Conservation (phyloP, 139 green algal species). For the Micractinium conductrix region DNA sequence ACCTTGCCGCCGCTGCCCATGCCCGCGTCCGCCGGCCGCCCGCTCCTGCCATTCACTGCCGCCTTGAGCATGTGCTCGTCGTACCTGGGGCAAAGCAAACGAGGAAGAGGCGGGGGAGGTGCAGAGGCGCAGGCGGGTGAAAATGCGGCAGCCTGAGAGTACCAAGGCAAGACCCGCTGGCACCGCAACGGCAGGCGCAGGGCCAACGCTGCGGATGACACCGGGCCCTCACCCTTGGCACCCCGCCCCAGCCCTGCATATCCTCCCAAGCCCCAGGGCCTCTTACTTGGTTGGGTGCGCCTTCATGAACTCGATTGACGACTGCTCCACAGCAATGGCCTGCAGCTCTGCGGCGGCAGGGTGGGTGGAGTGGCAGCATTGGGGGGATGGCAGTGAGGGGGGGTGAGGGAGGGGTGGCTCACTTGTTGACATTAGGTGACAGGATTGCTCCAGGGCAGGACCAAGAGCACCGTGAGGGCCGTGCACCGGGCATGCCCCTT, state of each 20-base stretch:
- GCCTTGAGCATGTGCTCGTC: slow-evolving; percentile 52
- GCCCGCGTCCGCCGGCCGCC: slow-evolving; percentile 35
- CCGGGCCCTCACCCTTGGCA: too few species aligned
- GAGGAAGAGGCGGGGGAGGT: neutral
- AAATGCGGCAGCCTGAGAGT: too few species aligned
- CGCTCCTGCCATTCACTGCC: slow-evolving; percentile 32
- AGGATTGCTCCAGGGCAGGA: too few species aligned
- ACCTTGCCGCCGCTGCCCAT: slow-evolving; percentile 12
- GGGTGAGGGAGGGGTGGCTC: neutral
- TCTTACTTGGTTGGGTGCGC: slow-evolving; percentile 24
- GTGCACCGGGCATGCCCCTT: too few species aligned
- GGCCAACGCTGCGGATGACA: too few species aligned
- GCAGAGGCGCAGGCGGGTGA: too few species aligned
- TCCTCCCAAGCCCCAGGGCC: too few species aligned
- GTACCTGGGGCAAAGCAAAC: neutral
- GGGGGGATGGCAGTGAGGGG: neutral
- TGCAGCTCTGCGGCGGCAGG: slow-evolving; percentile 24
- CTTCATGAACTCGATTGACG: slow-evolving; percentile 50
- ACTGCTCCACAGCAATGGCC: slow-evolving; percentile 42
- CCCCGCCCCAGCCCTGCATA: too few species aligned
- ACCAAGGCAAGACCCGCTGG: too few species aligned
- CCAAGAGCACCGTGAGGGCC: too few species aligned
- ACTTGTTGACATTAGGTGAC: neutral
- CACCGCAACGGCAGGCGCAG: too few species aligned
- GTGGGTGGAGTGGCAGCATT: neutral